Evolutionary conservation across 2,329 filamentous ascomycete genomes (phyloP).

Genomic region (Triangularia setosa): DNA sequence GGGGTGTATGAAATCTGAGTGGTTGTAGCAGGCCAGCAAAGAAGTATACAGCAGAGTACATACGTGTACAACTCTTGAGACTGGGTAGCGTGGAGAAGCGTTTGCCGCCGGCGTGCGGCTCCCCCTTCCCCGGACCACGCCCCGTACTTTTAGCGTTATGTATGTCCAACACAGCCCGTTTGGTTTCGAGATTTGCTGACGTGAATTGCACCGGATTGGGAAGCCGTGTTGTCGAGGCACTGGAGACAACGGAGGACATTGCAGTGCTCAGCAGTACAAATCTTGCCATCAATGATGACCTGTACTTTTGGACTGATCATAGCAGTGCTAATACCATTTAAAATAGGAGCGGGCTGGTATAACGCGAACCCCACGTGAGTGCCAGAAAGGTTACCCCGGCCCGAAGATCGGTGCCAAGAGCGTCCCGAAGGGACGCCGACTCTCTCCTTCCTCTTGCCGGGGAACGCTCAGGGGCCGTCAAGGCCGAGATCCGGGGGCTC

Average conservation of each 20-base stretch:
- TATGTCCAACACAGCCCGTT: neutral
- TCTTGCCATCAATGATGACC: neutral
- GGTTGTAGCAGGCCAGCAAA: neutral
- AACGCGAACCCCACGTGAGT: neutral
- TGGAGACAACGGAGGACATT: neutral
- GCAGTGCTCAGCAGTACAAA: neutral
- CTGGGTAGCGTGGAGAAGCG: neutral
- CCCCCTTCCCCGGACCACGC: neutral
- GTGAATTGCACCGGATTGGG: neutral
- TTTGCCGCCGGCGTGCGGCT: neutral
- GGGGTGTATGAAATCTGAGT: neutral
- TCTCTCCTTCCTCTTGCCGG: neutral
- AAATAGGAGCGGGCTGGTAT: neutral
- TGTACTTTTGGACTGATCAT: neutral
- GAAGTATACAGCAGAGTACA: neutral
- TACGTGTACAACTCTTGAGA: neutral
- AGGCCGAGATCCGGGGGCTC: conserved; percentile 9
- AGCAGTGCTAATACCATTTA: neutral
- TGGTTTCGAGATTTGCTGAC: neutral
- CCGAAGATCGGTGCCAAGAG: neutral
- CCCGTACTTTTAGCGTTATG: neutral
- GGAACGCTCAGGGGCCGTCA: neutral
- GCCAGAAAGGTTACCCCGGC: neutral
- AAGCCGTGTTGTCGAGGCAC: neutral
- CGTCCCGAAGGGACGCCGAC: neutral